phyloP scores from a whole-genome alignment of 352 stramenopile genomes.

The Globisporangium spiculum region DNA sequence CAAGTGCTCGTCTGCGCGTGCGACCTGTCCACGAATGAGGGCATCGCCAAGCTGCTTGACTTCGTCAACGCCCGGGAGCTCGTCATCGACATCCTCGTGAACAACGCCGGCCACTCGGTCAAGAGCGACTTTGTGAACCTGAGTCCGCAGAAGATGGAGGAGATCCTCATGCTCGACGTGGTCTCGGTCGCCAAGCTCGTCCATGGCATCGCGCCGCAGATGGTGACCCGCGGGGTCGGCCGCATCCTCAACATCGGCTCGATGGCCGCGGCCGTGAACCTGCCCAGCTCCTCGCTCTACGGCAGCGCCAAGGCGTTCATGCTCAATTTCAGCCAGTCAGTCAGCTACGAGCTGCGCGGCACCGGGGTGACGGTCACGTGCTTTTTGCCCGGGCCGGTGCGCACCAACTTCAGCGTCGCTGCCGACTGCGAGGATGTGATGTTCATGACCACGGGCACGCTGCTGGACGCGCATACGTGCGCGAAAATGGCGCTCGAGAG shows the following conservation, averaged over 20 bases:
- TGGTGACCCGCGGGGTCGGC: slow-evolving; percentile 61
- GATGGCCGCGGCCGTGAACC: slow-evolving; percentile 44
- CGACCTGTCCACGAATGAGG: slow-evolving; percentile 48
- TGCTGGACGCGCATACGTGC: slow-evolving; percentile 10
- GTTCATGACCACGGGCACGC: slow-evolving; percentile 7
- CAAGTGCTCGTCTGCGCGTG: slow-evolving; percentile 56
- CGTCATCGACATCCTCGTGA: slow-evolving; percentile 83
- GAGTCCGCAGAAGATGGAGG: slow-evolving; percentile 26
- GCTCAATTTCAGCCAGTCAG: slow-evolving; percentile 58
- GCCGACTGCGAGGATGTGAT: slow-evolving; percentile 31
- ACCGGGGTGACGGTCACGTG: slow-evolving; percentile 65
- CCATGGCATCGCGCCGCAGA: slow-evolving; percentile 55
- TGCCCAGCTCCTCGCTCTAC: slow-evolving; percentile 61
- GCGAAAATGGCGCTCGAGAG: slow-evolving; percentile 13
- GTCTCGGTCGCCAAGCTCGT: slow-evolving; percentile 46
- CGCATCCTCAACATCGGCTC: slow-evolving; percentile 78
- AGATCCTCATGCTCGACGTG: slow-evolving; percentile 64
- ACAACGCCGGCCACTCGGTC: slow-evolving; percentile 62
- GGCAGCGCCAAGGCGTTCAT: slow-evolving; percentile 68
- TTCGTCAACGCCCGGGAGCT: slow-evolving; percentile 56
- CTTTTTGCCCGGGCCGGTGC: slow-evolving; percentile 54
- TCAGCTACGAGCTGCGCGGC: slow-evolving; percentile 69
- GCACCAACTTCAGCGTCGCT: slow-evolving; percentile 61
- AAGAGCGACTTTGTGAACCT: slow-evolving; percentile 35
- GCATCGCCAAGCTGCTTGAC: slow-evolving; percentile 51